Base-by-base conservation (phyloP, 345 rosid genomes). In the Lepidium africanum region DNA sequence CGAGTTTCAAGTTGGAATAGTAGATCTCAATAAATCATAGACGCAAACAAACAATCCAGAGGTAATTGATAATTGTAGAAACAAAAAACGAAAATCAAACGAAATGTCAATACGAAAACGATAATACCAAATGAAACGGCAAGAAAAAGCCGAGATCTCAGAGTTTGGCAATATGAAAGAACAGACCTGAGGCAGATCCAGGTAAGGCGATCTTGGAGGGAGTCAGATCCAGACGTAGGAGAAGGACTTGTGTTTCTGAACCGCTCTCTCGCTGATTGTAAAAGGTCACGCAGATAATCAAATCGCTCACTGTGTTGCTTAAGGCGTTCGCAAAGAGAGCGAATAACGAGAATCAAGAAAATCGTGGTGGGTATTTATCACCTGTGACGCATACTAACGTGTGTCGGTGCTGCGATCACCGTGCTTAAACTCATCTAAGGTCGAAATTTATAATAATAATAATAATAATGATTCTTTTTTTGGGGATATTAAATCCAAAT, bases 141-240 rank as follows among this genome's bases (percentile, higher is more conserved):
- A 23, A 8, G 9, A 39, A 21, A 21, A 21, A 21, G 54, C 9
- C 30, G 55, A 58, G 72, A 65, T 65, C 72, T 59, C 48, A 53
- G 61, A 41, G 21, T 25, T 38, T 40, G 27, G 7, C 4, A 62
- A 40, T 37, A 36, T 4, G 19, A n/a, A 53, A 42, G 42, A 59
- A 61, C 72, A 39, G 59, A 66, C 77, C 72, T 66, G 72, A 65
- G 0, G 19, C 54, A 73, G 77, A 73, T 73, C 72, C 72, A 66
- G 61, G 55, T 21, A 30, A 9, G 6, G 33, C 6, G 72, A 58
- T 58, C 67, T 58, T 14, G 16, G 10, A 66, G 47, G 40, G 40
- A 58, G 62, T 33, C 62, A 73, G 77, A 73, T 73, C 72, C 53
- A 65, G 60, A 43, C 53, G 16, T 8, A 13, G 10, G 60, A 65